Evolutionary conservation across 2,329 filamentous ascomycete species (phyloP).

Genomic region (Fusarium papillatum): DNA sequence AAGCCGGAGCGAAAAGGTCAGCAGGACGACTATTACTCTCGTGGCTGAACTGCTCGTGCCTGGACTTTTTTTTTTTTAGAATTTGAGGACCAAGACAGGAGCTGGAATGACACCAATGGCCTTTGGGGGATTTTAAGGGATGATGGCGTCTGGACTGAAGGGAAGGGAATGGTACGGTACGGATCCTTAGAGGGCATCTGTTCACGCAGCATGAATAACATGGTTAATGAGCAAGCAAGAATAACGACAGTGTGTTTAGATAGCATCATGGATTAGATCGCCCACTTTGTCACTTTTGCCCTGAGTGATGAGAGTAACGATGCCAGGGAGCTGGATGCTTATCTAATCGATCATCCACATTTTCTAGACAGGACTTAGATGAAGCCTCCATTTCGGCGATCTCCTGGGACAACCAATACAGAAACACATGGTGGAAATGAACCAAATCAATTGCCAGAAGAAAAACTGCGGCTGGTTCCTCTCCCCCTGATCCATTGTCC

Average conservation of each 20-base stretch:
- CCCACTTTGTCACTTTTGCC: no score
- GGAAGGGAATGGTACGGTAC: constrained; percentile 3
- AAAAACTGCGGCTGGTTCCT: background rate
- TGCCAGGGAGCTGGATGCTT: background rate
- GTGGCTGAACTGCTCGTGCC: constrained; percentile 28
- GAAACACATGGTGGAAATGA: background rate
- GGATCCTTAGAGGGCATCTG: constrained; percentile 10
- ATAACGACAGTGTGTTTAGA: constrained; percentile 9
- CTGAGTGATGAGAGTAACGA: background rate
- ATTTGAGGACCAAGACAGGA: background rate
- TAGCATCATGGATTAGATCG: background rate
- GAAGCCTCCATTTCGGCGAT: constrained; percentile 9
- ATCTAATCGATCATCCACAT: background rate
- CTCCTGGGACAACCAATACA: constrained; percentile 3
- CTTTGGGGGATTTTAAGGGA: constrained; percentile 4
- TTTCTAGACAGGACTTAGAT: background rate
- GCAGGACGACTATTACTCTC: constrained; percentile 65
- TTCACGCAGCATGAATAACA: constrained; percentile 22
- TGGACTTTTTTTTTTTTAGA: background rate
- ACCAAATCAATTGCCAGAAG: background rate
- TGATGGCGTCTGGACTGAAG: constrained; percentile 20
- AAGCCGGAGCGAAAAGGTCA: constrained; percentile 51
- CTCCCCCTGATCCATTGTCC: background rate
- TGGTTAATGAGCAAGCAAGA: constrained; percentile 11
- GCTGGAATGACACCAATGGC: constrained; percentile 31